Base-by-base conservation (phyloP, 1,139 yeast genomes). In the Kluyveromyces sp. region DNA sequence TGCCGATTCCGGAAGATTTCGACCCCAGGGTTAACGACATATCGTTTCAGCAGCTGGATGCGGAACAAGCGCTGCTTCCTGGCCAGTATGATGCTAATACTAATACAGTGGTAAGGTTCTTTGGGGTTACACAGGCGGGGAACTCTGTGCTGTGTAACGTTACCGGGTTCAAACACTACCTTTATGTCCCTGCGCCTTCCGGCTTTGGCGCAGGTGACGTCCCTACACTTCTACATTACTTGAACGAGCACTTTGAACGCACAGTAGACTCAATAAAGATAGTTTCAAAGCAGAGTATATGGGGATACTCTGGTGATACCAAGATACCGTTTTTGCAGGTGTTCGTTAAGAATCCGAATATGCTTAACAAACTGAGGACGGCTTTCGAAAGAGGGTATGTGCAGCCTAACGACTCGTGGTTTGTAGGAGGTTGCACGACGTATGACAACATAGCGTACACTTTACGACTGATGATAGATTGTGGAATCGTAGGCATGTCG, bases 401-500 rank as follows among this genome's bases (percentile, higher is more conserved):
- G n/a, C 69, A 74, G 28, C 84, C 73, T 60, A 79, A 80, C 43
- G 75, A 73, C 41, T 65, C 77, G 43, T 83, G 83, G 61, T 75
- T 77, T 17, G 67, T 74, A 1, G 75, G 76, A 36, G 73, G 74
- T 25, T 69, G 77, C 36, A 79, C 83, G 51, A 78, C 96, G 0
- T 94, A 82, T 60, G 99, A 94, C 63, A 94, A 92, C 60, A 79
- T 94, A 50, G 87, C 88, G 46, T 94, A 83, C 61, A 72, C 87
- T 40, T 65, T 94, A 49, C 72, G 98, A 53, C 70, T 89, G 61
- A 88, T 94, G 95, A 79, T 92, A 42, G 99, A 94, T 65, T 82
- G 95, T 63, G 77, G 82, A 42, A 82, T 85, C 48, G 84, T 92
- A 0, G 99, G 99, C 39, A 92, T 94, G 98, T 84, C 95, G 20